Evolutionary conservation across 345 rosid genomes (phyloP), one percentile per base, ranked within the genome.

Genomic region (Aquilaria malaccensis): DNA sequence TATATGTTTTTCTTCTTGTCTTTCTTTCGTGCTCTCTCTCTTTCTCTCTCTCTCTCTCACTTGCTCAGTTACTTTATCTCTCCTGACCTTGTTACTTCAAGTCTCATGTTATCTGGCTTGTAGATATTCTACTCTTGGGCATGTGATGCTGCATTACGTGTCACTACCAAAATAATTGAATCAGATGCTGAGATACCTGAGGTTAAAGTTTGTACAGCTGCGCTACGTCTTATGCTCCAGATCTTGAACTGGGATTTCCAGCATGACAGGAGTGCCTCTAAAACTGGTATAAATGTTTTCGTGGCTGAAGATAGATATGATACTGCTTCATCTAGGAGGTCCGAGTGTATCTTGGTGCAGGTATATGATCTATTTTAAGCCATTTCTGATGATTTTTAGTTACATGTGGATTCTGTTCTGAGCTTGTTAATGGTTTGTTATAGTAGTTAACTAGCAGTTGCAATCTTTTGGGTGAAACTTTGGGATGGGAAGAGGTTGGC

Each of bases 221-320:
- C 84, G 11, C 74, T 94, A 60, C 82, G 86, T 64, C 82, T 94
- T 70, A 86, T 94, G 97, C 85, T 84, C 77, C 99, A 90, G 69
- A 86, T 94, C 67, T 82, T 90, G 52, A 90, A 83, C 67, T 90
- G 99, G 97, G 99, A 90, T 72, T 94, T 94, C 69, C 85, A 69
- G 59, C 73, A 77, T 61, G 76, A 69, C 64, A 71, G 68, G 53
- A 63, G 68, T 62, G 79, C 83, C 69, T 67, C 67, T 61, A 83
- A 70, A 68, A 68, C 67, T 51, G 66, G 76, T 51, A 80, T 75
- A 37, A 75, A 85, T 74, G 79, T 65, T 68, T 89, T 84, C 53
- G 70, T 85, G 58, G 65, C 79, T 79, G 92, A 83, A 74, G 68
- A 75, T 64, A 87, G 79, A 78, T 68, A 55, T 56, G 87, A 83